A percentile compares a stretch with the other conserved stretches of the same genome.
Evolutionary conservation across 306 rosid species (phyloP).

Genomic region (Ziziphus jujuba): DNA sequence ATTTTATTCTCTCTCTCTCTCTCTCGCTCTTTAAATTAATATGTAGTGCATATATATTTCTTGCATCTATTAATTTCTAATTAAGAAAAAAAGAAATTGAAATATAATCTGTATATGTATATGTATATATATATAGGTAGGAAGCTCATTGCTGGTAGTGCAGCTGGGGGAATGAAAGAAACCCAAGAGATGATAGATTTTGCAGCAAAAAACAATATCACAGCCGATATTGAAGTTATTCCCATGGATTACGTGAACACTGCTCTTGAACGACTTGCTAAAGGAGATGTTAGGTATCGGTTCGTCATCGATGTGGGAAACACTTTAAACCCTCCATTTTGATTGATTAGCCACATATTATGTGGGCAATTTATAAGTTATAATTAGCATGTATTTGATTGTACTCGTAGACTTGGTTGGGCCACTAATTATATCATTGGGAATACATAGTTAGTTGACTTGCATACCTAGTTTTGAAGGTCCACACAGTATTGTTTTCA

Average conservation of each 20-base stretch:
- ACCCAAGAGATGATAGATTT: slow-evolving; percentile 8
- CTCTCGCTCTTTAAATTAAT: too few relatives aligned
- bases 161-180: not conserved
- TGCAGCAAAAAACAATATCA: slow-evolving; percentile 20
- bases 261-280: slow-evolving; percentile 19
- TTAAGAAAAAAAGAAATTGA: not conserved
- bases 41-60: too few relatives aligned
- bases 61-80: not conserved
- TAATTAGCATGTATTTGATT: too few relatives aligned
- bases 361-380: too few relatives aligned
- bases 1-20: not conserved
- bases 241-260: slow-evolving; percentile 6
- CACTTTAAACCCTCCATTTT: not conserved
- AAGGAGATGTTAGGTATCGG: slow-evolving; percentile 22
- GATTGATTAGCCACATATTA: too few relatives aligned
- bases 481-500: too few relatives aligned
- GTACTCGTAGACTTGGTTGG: too few relatives aligned
- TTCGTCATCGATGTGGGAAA: slow-evolving; percentile 26
- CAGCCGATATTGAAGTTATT: slow-evolving; percentile 18
- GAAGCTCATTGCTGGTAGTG: not conserved
- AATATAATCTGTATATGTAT: too few relatives aligned
- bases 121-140: not conserved
- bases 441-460: too few relatives aligned
- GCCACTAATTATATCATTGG: too few relatives aligned
- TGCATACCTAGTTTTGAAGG: too few relatives aligned